Evolutionary conservation across 441 rosid species (phyloP).

Genomic region (Sinapis alba): DNA sequence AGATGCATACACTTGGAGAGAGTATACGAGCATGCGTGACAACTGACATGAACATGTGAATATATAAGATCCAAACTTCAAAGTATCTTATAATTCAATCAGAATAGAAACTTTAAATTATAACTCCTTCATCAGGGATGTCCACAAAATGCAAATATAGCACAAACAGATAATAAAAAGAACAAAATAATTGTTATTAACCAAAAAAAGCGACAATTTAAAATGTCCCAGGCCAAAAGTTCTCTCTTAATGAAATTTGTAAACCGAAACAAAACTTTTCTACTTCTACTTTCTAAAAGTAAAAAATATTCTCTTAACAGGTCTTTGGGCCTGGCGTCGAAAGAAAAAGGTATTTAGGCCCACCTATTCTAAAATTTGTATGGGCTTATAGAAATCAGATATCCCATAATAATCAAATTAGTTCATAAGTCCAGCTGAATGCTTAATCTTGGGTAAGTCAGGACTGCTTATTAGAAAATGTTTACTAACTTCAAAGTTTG

Average conservation of each 20-base stretch:
- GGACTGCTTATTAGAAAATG: not conserved
- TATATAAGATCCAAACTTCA: conserved; percentile 24
- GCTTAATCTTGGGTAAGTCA: not conserved
- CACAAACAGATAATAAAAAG: not conserved
- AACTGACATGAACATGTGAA: conserved; percentile 35
- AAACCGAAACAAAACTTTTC: not conserved
- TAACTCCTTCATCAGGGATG: conserved; percentile 17
- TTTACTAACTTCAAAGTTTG: not conserved
- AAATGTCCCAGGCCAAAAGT: not conserved
- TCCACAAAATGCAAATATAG: conserved; percentile 7
- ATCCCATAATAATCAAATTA: not conserved
- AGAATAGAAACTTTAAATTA: conserved; percentile 9
- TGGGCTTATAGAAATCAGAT: not conserved
- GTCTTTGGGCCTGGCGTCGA: not conserved
- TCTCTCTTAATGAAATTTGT: not conserved
- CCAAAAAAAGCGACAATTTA: not conserved
- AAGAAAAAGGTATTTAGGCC: not conserved
- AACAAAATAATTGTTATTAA: no score
- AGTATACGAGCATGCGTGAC: conserved; percentile 28
- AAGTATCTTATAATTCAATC: not conserved
- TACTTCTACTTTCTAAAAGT: not conserved
- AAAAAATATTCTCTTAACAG: not conserved
- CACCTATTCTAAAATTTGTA: not conserved
- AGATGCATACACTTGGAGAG: conserved; percentile 27
- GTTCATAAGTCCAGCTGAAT: not conserved